Evolutionary conservation across 2,329 filamentous ascomycete species (phyloP).

Genomic region (Cladosporium halotolerans): DNA sequence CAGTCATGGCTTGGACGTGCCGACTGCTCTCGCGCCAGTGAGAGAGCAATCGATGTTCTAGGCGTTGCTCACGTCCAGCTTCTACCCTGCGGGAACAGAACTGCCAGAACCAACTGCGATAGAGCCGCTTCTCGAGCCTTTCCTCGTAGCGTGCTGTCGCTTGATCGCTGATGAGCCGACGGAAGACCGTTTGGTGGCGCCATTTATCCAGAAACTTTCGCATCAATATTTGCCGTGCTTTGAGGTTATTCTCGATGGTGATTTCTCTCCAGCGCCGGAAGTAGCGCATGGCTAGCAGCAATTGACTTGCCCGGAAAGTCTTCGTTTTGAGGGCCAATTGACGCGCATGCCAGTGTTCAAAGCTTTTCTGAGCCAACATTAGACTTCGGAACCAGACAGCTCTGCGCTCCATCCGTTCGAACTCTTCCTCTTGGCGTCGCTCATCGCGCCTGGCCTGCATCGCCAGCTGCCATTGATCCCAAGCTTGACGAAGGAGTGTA

Average conservation of each 20-base stretch:
- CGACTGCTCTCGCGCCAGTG: slow-evolving; percentile 2
- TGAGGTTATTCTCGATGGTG: slow-evolving; percentile 53
- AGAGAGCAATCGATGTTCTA: slow-evolving; percentile 14
- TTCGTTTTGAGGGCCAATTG: background rate
- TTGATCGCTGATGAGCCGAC: slow-evolving; percentile 17
- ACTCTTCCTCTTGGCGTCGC: slow-evolving; percentile 12
- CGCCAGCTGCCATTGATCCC: slow-evolving; percentile 45
- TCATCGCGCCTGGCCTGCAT: slow-evolving; percentile 18
- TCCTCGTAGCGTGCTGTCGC: slow-evolving; percentile 23
- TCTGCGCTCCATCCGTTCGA: slow-evolving; percentile 12
- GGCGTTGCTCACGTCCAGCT: slow-evolving; percentile 28
- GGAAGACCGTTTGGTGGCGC: slow-evolving; percentile 36
- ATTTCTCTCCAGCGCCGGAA: slow-evolving; percentile 66
- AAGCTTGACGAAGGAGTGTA: slow-evolving; percentile 47
- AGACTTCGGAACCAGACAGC: slow-evolving; percentile 4
- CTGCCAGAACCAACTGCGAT: slow-evolving; percentile 13
- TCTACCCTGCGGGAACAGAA: slow-evolving; percentile 24
- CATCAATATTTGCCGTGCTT: slow-evolving; percentile 47
- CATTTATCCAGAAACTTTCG: slow-evolving; percentile 52
- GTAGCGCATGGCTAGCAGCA: slow-evolving; percentile 57
- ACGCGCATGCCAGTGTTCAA: slow-evolving; percentile 3
- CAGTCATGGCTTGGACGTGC: background rate
- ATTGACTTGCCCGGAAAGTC: background rate
- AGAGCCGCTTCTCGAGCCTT: slow-evolving; percentile 16
- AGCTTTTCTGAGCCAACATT: slow-evolving; percentile 6